Conservation (phyloP, 2,329 filamentous ascomycete genomes). For the Epichloe baconii region DNA sequence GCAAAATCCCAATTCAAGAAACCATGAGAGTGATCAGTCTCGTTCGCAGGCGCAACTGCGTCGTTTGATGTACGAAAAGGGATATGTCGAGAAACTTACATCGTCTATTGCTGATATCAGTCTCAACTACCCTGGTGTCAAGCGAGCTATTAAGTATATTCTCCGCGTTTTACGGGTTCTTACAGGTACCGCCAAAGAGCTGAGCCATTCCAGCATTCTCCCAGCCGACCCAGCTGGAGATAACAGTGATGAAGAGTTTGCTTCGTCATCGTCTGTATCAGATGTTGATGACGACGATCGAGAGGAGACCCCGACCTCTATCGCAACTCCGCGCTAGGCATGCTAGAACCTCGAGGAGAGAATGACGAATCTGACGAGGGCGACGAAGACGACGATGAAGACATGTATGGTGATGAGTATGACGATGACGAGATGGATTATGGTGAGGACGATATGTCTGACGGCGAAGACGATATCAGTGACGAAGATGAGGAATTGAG, state of each 20-base stretch:
- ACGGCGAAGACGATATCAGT: constrained; percentile 78
- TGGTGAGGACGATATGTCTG: constrained; percentile 64
- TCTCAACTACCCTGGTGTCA: constrained; percentile 84
- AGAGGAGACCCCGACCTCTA: constrained; percentile 96
- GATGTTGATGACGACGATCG: constrained; percentile 67
- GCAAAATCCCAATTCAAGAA: constrained; percentile 28
- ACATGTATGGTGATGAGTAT: constrained; percentile 86
- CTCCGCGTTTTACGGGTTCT: constrained; percentile 77
- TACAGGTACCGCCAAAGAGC: constrained; percentile 71
- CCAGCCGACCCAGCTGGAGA: constrained; percentile 52
- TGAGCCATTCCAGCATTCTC: constrained; percentile 72
- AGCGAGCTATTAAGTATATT: constrained; percentile 92
- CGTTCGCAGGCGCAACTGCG: constrained; percentile 72
- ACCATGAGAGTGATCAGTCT: constrained; percentile 25
- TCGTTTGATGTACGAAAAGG: constrained; percentile 97
- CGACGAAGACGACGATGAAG: constrained; percentile 63
- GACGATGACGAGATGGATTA: constrained; percentile 93
- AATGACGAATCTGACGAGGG: constrained; percentile 71
- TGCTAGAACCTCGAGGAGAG: constrained; percentile 75
- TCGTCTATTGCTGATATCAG: constrained; percentile 90
- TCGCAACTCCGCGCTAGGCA: constrained; percentile 87
- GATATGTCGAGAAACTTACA: constrained; percentile 79
- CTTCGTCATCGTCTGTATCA: constrained; percentile 76
- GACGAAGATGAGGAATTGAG: constrained; percentile 77
- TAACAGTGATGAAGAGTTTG: constrained; percentile 71